A percentile compares a stretch with the other conserved stretches of the same genome.
Evolutionary conservation across 371 early-diverging fungal genomes (phyloP).

Genomic region (Dichotomocladium elegans): DNA sequence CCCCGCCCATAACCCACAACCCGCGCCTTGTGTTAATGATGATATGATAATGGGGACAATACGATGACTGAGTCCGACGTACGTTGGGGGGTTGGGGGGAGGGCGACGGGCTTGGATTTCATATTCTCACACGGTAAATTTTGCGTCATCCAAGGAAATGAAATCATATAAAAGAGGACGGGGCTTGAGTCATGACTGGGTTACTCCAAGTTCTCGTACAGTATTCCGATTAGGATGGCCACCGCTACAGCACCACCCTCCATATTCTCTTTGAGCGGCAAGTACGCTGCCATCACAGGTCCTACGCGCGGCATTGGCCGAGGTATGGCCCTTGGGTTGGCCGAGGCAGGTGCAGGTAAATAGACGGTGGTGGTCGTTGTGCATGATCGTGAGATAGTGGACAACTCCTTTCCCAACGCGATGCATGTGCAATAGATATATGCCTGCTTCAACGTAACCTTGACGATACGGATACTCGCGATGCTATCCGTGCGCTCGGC

Average conservation of each 20-base stretch:
- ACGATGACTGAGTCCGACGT: no score
- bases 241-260: background rate
- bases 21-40: no score
- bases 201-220: background rate
- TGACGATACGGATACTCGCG: slow-evolving; percentile 12
- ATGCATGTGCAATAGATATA: slow-evolving; percentile 10
- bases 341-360: slow-evolving; percentile 35
- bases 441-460: slow-evolving; percentile 24
- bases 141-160: background rate
- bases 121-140: background rate
- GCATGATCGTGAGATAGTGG: no score
- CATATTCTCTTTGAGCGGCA: slow-evolving; percentile 27
- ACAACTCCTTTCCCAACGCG: no score
- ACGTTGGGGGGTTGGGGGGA: no score
- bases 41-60: no score
- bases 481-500: slow-evolving; percentile 19
- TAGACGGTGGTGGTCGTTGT: no score
- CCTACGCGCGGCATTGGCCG: slow-evolving; percentile 29
- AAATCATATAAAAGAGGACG: background rate
- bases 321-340: slow-evolving; percentile 25
- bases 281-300: slow-evolving; percentile 25
- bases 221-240: background rate
- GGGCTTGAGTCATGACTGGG: background rate
- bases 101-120: background rate
- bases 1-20: no score